These are phyloP conservation scores for Paecilomyces variotii DNA, from an alignment of 2,329 filamentous ascomycete genomes.

Conservation along the genomic window DNA sequence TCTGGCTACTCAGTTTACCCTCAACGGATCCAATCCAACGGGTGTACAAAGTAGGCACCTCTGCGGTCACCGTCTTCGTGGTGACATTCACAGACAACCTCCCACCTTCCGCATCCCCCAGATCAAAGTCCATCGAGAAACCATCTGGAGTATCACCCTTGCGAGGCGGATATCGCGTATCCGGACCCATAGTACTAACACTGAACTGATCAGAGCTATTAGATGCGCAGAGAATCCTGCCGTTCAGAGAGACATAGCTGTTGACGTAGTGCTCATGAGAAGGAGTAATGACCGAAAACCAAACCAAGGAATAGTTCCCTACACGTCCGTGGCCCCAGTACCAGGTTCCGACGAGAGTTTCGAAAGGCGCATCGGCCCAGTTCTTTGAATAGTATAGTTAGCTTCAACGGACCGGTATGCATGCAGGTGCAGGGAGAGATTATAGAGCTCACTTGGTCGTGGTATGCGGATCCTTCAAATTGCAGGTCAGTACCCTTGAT, in stretches of 20 bases:
- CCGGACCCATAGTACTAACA: constrained; percentile 6
- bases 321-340: constrained; percentile 41
- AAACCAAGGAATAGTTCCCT: constrained; percentile 38
- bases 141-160: constrained; percentile 10
- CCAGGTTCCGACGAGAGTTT: constrained; percentile 25
- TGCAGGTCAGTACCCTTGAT: constrained; percentile 21
- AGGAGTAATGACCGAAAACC: constrained; percentile 29
- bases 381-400: constrained; percentile 21
- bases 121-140: constrained; percentile 9
- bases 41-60: not conserved
- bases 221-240: constrained; percentile 20
- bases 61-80: not conserved
- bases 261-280: constrained; percentile 14
- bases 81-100: constrained; percentile 1
- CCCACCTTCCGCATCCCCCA: constrained; percentile 5
- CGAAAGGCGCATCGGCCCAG: constrained; percentile 34
- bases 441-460: constrained; percentile 33
- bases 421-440: not conserved
- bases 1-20: not conserved
- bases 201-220: constrained; percentile 3
- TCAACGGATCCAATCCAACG: not conserved
- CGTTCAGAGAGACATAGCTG: constrained; percentile 24
- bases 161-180: constrained; percentile 12
- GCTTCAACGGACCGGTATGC: not conserved
- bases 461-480: constrained; percentile 36